phyloP scores from a whole-genome alignment of 768 basidiomycete species.

The Lactarius hatsudake region DNA sequence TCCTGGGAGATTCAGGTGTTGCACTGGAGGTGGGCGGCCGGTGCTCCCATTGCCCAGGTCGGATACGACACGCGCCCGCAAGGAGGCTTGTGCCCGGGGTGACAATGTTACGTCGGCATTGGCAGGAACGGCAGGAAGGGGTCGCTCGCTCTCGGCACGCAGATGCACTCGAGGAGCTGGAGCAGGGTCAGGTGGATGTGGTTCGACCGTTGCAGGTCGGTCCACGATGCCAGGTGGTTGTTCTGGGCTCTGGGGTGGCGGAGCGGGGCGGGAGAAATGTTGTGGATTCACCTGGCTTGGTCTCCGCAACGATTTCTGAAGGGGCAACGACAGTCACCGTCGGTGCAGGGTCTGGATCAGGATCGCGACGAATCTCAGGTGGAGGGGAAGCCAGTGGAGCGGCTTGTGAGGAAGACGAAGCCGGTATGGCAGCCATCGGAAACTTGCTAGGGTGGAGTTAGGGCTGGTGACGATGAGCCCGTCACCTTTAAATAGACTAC shows the following conservation, averaged over 20 bases:
- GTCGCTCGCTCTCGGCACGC: not conserved
- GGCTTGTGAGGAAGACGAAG: not conserved
- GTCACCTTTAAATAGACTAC: not conserved
- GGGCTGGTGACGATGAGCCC: not conserved
- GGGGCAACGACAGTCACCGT: not conserved
- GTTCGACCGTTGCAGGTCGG: not conserved
- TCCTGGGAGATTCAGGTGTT: not conserved
- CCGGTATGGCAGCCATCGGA: not conserved
- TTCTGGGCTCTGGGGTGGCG: not conserved
- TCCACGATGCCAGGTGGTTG: not conserved
- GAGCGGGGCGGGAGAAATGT: not conserved
- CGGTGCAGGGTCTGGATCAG: not conserved
- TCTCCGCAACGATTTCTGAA: not conserved
- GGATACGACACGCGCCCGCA: not conserved
- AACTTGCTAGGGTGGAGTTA: not conserved
- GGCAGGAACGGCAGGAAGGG: not conserved
- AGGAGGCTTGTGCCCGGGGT: not conserved
- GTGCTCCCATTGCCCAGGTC: not conserved
- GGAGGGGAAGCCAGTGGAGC: not conserved
- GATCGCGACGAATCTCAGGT: not conserved
- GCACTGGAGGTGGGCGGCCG: not conserved
- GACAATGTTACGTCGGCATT: not conserved
- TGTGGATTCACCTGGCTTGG: not conserved
- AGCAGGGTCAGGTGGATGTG: not conserved
- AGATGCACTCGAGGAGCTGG: not conserved